Evolutionary conservation across 306 rosid species (phyloP).

Genomic region (Citrullus colocynthis): DNA sequence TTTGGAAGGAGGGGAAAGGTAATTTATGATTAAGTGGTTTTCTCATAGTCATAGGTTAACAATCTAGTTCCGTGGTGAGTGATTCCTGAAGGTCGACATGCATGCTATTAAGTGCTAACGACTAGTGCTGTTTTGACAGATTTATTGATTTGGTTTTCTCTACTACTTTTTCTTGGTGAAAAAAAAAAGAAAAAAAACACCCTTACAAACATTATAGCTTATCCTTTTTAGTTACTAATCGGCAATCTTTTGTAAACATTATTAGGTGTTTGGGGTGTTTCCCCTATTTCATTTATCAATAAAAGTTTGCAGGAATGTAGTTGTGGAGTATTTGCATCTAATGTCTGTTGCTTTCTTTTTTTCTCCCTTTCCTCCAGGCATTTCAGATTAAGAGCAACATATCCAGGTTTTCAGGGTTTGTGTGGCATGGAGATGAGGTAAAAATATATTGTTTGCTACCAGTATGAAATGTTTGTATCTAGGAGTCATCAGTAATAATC

Average conservation of each 20-base stretch:
- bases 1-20: slow-evolving; percentile 99
- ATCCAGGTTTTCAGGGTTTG: slow-evolving; percentile 91
- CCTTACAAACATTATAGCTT: too few species aligned
- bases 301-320: neutral
- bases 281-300: too few species aligned
- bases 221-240: too few species aligned
- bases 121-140: neutral
- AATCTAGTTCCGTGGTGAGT: neutral
- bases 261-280: too few species aligned
- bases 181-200: too few species aligned
- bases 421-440: slow-evolving; percentile 87
- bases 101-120: neutral
- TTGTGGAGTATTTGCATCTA: neutral
- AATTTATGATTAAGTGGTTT: slow-evolving; percentile 12
- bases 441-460: neutral
- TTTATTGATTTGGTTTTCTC: too few species aligned
- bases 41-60: neutral
- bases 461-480: neutral
- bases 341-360: neutral
- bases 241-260: too few species aligned
- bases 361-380: slow-evolving; percentile 45
- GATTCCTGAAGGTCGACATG: neutral
- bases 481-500: neutral
- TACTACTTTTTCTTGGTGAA: too few species aligned
- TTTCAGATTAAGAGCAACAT: slow-evolving; percentile 77